A percentile compares a stretch with the other conserved stretches of the same genome.
Conservation (phyloP, 192 early-diverging fungal species). For the Coemansia sp. region DNA sequence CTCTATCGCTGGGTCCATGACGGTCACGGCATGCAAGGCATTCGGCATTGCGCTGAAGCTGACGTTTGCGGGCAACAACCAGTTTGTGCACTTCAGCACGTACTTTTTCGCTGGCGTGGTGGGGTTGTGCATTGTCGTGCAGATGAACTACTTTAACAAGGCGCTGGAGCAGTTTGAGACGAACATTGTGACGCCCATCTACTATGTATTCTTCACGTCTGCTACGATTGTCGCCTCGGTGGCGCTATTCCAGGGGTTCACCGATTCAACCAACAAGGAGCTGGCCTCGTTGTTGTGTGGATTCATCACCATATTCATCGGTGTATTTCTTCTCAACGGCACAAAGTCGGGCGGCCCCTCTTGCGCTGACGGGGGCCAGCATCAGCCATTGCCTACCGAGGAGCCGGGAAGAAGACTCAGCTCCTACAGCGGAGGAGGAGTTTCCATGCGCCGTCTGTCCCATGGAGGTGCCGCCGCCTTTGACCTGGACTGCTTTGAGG, state of each 20-base stretch:
- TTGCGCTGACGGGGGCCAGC: conserved; percentile 16
- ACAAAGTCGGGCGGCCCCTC: conserved; percentile 28
- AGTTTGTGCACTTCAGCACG: conserved; percentile 85
- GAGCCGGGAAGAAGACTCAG: conserved; percentile 40
- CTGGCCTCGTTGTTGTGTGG: conserved; percentile 83
- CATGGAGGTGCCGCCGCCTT: conserved; percentile 24
- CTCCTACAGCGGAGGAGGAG: conserved; percentile 22
- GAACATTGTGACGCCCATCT: conserved; percentile 85
- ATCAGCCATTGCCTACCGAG: conserved; percentile 51
- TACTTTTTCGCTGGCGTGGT: conserved; percentile 85
- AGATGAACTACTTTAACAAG: conserved; percentile 99
- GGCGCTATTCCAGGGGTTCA: conserved; percentile 85
- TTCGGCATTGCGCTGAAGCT: conserved; percentile 90
- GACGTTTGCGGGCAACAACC: conserved; percentile 90
- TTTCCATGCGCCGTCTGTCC: conserved; percentile 13
- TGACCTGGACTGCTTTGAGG: conserved; percentile 48
- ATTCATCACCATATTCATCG: conserved; percentile 90
- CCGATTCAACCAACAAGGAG: conserved; percentile 68
- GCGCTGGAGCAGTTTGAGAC: conserved; percentile 90
- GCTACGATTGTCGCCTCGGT: conserved; percentile 89
- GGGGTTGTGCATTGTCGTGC: conserved; percentile 78
- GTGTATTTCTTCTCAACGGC: conserved; percentile 81
- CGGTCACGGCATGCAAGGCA: conserved; percentile 89
- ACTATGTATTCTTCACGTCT: conserved; percentile 95
- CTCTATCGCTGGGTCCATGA: conserved; percentile 92